Conservation (phyloP, 352 stramenopile genomes). For the Phytophthora foliorum region DNA sequence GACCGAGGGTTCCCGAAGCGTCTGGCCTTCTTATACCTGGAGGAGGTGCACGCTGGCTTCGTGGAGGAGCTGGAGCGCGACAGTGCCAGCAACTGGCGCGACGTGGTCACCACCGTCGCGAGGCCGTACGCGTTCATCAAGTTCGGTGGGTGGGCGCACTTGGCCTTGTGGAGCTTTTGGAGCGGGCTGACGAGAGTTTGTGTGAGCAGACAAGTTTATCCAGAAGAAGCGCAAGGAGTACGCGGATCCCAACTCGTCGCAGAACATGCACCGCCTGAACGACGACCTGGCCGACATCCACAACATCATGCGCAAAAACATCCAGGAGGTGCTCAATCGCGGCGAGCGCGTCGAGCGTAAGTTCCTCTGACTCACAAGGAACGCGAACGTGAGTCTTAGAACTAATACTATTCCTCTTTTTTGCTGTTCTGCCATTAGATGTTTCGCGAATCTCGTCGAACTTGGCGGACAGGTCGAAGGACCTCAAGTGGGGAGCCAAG, state of each 20-base stretch:
- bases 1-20: conserved; percentile 98
- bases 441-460: conserved; percentile 92
- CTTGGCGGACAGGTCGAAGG: conserved; percentile 94
- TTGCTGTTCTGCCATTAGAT: conserved; percentile 49
- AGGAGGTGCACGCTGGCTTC: conserved; percentile 96
- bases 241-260: conserved; percentile 94
- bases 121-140: conserved; percentile 99
- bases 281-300: conserved; percentile 98
- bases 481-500: conserved; percentile 98
- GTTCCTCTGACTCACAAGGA: conserved; percentile 8
- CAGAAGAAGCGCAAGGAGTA: conserved; percentile 98
- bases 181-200: conserved; percentile 1
- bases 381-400: neutral
- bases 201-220: conserved; percentile 94
- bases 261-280: conserved; percentile 97
- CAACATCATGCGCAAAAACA: conserved; percentile 99
- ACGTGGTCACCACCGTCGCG: conserved; percentile 95
- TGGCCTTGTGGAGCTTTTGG: neutral
- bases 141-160: conserved; percentile 81
- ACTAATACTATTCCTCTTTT: conserved; percentile 13
- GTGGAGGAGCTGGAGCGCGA: conserved; percentile 95
- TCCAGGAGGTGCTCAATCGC: conserved; percentile 95
- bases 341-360: conserved; percentile 90
- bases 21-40: conserved; percentile 97
- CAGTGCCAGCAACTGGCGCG: conserved; percentile 92